Base-by-base conservation (phyloP, 2,329 filamentous ascomycete genomes). In the Phoma sp. region DNA sequence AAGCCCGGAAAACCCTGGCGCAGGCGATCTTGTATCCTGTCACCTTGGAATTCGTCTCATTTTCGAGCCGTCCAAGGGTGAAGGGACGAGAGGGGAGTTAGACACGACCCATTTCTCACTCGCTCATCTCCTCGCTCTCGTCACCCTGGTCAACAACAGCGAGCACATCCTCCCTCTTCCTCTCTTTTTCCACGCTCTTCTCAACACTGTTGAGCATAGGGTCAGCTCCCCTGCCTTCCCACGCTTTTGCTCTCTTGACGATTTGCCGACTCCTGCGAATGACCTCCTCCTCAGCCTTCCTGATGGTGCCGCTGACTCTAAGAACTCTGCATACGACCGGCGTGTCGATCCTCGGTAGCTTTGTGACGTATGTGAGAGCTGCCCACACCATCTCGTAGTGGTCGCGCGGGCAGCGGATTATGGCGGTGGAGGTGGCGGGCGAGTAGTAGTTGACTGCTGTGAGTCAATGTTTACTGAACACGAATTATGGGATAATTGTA, bases 371-470 rank as follows among this genome's bases (percentile, higher is more conserved):
- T 0, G 91, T 91, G 47, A 99, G 78, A 0, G 92, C 91, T 0
- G 92, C 88, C 95, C 95, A 99, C 4, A 96, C 87, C 58, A 97
- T 84, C 39, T 91, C 85, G 73, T 93, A 96, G 62, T 96, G 88
- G 14, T 87, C 86, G 52, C 95, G 87, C 3, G 91, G 86, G 60
- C 93, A 91, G 59, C 90, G 86, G 32, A 99, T 81, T 56, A 99
- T 99, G 48, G 93, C 92, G 1, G 93, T 99, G 5, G 91, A 96
- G 0, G 95, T 99, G n/a, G 92, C 90, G 3, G 87, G 82, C 1
- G 92, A 96, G 45, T 96, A 83, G 74, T 99, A 99, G 80, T 96
- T 96, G 47, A 99, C 91, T 93, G 61, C 9, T 2, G 4, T 12
- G 9, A 4, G n/a, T 45, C 5, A 56, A 53, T 38, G 12, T 3